Percentiles rank a stretch among this genome's conserved stretches.
These are phyloP conservation scores for Teratosphaeria zuluensis DNA, from an alignment of 2,329 filamentous ascomycete species.

Conservation along the genomic window DNA sequence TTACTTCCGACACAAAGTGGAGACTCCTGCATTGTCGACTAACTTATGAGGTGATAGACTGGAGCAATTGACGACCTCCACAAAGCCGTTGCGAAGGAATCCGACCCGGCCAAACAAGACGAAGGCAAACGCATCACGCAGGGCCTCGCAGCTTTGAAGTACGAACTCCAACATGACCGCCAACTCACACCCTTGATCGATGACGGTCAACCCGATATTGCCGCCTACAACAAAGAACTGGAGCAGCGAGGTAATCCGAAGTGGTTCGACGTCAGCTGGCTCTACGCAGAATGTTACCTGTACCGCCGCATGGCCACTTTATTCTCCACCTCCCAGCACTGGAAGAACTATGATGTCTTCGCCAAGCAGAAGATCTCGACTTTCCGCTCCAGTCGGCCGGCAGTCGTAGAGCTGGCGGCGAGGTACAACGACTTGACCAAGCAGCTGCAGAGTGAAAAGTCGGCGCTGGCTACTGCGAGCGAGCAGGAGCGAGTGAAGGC, in stretches of 20 bases:
- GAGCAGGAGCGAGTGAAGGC: conserved; percentile 51
- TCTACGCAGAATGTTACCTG: conserved; percentile 89
- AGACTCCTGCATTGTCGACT: not conserved
- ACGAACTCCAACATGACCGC: conserved; percentile 86
- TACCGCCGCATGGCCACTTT: conserved; percentile 75
- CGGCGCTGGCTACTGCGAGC: conserved; percentile 32
- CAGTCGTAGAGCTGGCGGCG: conserved; percentile 71
- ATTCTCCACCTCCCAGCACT: conserved; percentile 68
- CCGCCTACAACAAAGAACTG: conserved; percentile 77
- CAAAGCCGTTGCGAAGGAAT: conserved; percentile 50
- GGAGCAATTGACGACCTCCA: conserved; percentile 92
- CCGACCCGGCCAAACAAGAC: conserved; percentile 53
- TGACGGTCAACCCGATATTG: conserved; percentile 67
- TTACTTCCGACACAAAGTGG: not conserved
- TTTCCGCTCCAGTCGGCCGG: conserved; percentile 82
- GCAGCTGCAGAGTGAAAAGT: conserved; percentile 48
- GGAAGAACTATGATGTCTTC: conserved; percentile 88
- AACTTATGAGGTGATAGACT: conserved; percentile 48
- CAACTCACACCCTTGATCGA: conserved; percentile 63
- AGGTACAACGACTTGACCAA: conserved; percentile 65
- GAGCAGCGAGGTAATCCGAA: conserved; percentile 60
- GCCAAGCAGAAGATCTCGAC: conserved; percentile 81
- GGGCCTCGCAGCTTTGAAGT: conserved; percentile 74
- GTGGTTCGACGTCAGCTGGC: conserved; percentile 82
- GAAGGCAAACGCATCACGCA: conserved; percentile 84